A percentile compares a stretch with the other conserved stretches of the same genome.
These are phyloP conservation scores for Echium plantagineum DNA, from an alignment of 257 asterid species.

Conservation along the genomic window DNA sequence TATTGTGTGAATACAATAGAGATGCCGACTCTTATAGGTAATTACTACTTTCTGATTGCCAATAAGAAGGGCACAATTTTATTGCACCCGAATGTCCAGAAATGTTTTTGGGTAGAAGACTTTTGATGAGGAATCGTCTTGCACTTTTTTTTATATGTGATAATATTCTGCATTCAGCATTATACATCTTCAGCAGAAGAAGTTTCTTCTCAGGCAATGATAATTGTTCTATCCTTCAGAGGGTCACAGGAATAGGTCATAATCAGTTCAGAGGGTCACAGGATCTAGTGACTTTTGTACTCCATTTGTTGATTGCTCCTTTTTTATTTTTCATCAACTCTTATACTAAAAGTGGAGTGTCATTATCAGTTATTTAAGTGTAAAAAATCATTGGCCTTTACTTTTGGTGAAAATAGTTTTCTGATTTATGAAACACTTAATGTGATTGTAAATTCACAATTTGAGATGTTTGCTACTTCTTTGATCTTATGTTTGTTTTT, in stretches of 20 bases:
- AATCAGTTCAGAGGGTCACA: too few relatives aligned
- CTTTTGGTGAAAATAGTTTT: background rate
- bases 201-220: background rate
- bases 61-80: background rate
- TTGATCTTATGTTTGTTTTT: conserved; percentile 6
- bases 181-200: background rate
- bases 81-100: background rate
- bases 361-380: too few relatives aligned
- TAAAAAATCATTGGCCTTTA: too few relatives aligned
- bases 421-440: background rate
- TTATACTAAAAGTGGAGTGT: too few relatives aligned
- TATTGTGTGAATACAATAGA: conserved; percentile 89
- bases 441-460: background rate
- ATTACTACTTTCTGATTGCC: background rate
- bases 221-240: background rate
- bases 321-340: too few relatives aligned
- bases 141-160: background rate
- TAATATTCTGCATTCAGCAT: background rate
- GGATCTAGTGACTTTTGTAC: too few relatives aligned
- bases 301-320: too few relatives aligned
- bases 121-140: background rate
- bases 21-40: conserved; percentile 99
- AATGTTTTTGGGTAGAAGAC: background rate
- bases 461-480: background rate
- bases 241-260: background rate